Percentiles rank a stretch among this genome's conserved stretches.
These are phyloP conservation scores for Exutisphaerella laricina DNA, from an alignment of 2,329 filamentous ascomycete genomes.

Conservation along the genomic window DNA sequence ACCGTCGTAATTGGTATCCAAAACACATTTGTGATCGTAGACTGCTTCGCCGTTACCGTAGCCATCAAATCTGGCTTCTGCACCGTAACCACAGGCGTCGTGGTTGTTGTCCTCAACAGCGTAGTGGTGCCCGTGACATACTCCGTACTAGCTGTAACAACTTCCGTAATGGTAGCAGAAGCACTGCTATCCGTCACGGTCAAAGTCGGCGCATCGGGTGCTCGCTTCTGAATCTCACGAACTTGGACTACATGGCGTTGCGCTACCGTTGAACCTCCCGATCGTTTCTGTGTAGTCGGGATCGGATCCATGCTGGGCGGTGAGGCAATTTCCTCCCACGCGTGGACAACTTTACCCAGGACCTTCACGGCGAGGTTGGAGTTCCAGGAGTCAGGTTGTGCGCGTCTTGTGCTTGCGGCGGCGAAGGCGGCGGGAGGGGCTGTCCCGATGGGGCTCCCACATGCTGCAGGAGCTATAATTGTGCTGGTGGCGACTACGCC, in stretches of 20 bases:
- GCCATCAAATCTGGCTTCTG: not conserved
- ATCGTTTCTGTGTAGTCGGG: not conserved
- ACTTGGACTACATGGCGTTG: slow-evolving; percentile 11
- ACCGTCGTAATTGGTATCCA: slow-evolving; percentile 6
- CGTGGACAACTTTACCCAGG: not conserved
- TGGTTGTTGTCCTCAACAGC: slow-evolving; percentile 12
- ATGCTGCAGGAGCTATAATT: slow-evolving; percentile 2
- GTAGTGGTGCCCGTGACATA: slow-evolving; percentile 25
- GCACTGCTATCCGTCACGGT: slow-evolving; percentile 29
- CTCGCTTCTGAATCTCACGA: slow-evolving; percentile 26
- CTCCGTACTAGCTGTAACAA: slow-evolving; percentile 14
- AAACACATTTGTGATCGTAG: slow-evolving; percentile 11
- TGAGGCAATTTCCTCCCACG: not conserved
- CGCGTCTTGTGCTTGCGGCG: not conserved
- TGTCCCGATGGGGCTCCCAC: not conserved
- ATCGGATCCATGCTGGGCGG: not conserved
- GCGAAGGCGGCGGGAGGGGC: not conserved
- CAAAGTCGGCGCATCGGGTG: slow-evolving; percentile 33
- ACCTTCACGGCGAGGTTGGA: not conserved
- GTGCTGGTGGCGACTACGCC: slow-evolving; percentile 19
- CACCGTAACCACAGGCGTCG: slow-evolving; percentile 6
- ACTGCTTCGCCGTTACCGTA: slow-evolving; percentile 4
- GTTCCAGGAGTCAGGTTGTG: slow-evolving; percentile 1
- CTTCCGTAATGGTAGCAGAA: slow-evolving; percentile 11
- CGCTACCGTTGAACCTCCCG: slow-evolving; percentile 10